Evolutionary conservation across 225 moss, liverwort and hornwort species (phyloP).

Genomic region (Pseudoscleropodium purum): DNA sequence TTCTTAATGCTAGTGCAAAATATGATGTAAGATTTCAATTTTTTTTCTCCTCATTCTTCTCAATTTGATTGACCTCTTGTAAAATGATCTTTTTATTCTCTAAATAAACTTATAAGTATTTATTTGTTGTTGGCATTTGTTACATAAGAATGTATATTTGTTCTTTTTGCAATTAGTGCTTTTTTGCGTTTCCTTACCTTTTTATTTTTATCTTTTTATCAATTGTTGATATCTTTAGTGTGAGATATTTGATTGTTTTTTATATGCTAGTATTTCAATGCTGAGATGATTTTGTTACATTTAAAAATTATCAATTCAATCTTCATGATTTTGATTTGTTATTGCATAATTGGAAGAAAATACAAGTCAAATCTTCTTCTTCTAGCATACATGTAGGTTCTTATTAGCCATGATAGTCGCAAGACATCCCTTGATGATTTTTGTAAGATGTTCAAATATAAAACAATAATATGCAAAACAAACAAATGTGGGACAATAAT

Average conservation of each 20-base stretch:
- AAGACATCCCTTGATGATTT: not conserved
- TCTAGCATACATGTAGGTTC: not conserved
- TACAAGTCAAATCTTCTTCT: too few species aligned
- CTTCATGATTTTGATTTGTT: not conserved
- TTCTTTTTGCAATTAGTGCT: not conserved
- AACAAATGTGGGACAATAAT: not conserved
- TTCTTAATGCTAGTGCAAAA: not conserved
- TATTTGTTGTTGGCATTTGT: not conserved
- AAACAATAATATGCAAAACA: not conserved
- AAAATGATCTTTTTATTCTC: not conserved
- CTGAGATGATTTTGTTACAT: too few species aligned
- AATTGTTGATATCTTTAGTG: not conserved
- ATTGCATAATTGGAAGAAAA: not conserved
- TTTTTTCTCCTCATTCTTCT: not conserved
- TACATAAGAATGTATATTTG: not conserved
- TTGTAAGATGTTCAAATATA: not conserved
- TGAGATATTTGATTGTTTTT: not conserved
- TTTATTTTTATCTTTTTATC: not conserved
- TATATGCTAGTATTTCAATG: not conserved
- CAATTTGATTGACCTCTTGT: not conserved
- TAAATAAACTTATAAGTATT: too few species aligned
- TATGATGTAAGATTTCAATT: not conserved
- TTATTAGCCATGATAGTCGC: not conserved
- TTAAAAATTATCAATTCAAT: not conserved
- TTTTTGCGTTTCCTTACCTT: not conserved